Base-by-base conservation (phyloP, 2,329 filamentous ascomycete genomes). In the Cercospora brassicicola region DNA sequence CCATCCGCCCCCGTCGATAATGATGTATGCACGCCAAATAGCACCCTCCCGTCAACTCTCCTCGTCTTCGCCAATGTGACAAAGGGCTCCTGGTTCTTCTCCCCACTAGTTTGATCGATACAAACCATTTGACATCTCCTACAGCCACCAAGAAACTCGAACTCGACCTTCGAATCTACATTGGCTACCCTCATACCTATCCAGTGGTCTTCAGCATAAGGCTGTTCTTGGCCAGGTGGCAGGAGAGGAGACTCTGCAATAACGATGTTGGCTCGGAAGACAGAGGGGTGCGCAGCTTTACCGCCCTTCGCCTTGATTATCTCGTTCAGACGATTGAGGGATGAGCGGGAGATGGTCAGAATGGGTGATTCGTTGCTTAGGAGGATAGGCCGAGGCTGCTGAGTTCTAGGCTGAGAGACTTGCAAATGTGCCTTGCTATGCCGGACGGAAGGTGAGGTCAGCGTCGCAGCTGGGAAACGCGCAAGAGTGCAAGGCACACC, bases 41-140 rank as follows among this genome's bases (percentile, higher is more conserved):
- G 91, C 2, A 97, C 90, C 79, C 93, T 93, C 1, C 93, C 92
- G 62, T 91, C 89, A 71, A 92, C 89, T 66, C 92, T 87, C 73
- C 95, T 87, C 10, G 92, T 96, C 82, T 96, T 97, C 1, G 91
- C 90, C 67, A 99, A 81, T 0, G 93, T 97, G 3, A 91, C 87
- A 76, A 95, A 96, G 0, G 95, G 95, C 78, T 98, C 95, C 70
- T 93, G 88, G 71, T 89, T 88, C 78, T 89, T 91, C 70, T 88
- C 85, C 0, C 89, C 93, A 11, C 90, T 97, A 57, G 88, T 83
- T 78, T 97, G 95, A 76, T 99, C 90, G 56, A 98, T 88, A 77
- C 94, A 97, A 9, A 99, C 90, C 94, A 99, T 98, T 78, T 97
- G 93, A 74, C 95, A 99, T 67, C 95, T 84, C 68, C 93, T 87